A percentile compares a stretch with the other conserved stretches of the same genome.
phyloP scores from a whole-genome alignment of 1,284 basidiomycete genomes.

The Moniliella sp. region DNA sequence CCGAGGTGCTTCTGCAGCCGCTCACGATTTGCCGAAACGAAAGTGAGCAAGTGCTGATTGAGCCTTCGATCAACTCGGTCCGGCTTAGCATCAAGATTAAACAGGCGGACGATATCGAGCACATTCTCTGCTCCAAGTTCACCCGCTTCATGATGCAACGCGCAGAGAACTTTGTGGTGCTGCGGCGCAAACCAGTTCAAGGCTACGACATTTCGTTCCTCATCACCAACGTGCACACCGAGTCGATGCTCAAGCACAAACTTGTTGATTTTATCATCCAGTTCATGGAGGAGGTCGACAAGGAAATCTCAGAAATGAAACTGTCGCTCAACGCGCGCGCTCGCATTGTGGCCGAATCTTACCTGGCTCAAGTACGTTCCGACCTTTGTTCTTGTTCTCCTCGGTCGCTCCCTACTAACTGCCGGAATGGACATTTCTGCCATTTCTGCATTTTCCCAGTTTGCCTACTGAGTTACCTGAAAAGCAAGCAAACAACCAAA shows the following conservation, averaged over 20 bases:
- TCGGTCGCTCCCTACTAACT: too few species aligned
- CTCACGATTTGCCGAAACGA: slow-evolving; percentile 84
- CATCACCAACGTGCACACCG: slow-evolving; percentile 85
- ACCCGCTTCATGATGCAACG: slow-evolving; percentile 98
- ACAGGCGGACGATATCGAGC: slow-evolving; percentile 94
- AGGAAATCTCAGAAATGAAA: slow-evolving; percentile 57
- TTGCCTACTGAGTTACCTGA: too few species aligned
- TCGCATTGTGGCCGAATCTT: slow-evolving; percentile 69
- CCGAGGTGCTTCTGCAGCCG: slow-evolving; percentile 67
- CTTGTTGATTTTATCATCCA: slow-evolving; percentile 99
- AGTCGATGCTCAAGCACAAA: slow-evolving; percentile 96
- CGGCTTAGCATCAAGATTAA: slow-evolving; percentile 92
- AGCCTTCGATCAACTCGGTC: slow-evolving; percentile 86
- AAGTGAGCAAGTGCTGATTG: slow-evolving; percentile 83
- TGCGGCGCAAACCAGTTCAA: slow-evolving; percentile 71
- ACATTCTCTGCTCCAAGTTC: slow-evolving; percentile 88
- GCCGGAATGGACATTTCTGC: too few species aligned
- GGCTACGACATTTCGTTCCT: slow-evolving; percentile 96
- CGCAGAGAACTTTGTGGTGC: slow-evolving; percentile 84
- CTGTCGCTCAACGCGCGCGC: slow-evolving; percentile 71
- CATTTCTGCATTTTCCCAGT: too few species aligned
- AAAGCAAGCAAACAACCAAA: too few species aligned
- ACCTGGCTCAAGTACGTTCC: too few species aligned
- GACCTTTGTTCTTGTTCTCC: not conserved
- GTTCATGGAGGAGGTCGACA: slow-evolving; percentile 95